Evolutionary conservation across 2,329 filamentous ascomycete genomes (phyloP).

Genomic region (Botryosphaeria dothidea): DNA sequence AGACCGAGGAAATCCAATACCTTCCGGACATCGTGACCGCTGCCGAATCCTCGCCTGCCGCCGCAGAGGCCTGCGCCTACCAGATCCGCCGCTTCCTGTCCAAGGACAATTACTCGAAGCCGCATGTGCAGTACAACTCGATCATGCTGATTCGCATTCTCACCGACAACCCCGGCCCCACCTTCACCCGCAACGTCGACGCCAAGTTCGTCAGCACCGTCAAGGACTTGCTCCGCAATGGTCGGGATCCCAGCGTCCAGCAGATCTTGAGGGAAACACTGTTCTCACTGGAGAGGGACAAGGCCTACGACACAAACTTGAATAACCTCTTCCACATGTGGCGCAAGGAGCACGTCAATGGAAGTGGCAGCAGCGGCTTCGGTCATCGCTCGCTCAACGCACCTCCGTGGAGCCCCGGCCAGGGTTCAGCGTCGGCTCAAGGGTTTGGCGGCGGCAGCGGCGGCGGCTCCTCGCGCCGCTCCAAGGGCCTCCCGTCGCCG

Average conservation of each 20-base stretch:
- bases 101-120: conserved; percentile 64
- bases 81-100: conserved; percentile 81
- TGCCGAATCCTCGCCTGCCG: conserved; percentile 86
- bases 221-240: conserved; percentile 72
- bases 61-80: conserved; percentile 77
- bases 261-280: conserved; percentile 88
- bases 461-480: not conserved
- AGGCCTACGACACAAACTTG: conserved; percentile 73
- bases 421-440: not conserved
- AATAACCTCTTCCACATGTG: conserved; percentile 78
- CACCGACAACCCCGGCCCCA: conserved; percentile 84
- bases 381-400: conserved; percentile 44
- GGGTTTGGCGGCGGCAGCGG: not conserved
- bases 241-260: conserved; percentile 73
- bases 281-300: conserved; percentile 72
- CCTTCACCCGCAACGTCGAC: conserved; percentile 90
- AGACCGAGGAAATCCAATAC: conserved; percentile 88
- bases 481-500: conserved; percentile 58
- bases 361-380: conserved; percentile 24
- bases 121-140: conserved; percentile 88
- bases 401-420: conserved; percentile 38
- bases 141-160: conserved; percentile 95
- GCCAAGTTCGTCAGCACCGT: conserved; percentile 76
- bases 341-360: conserved; percentile 55
- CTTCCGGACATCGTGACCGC: conserved; percentile 92